Evolutionary conservation across 2,329 filamentous ascomycete genomes (phyloP), one percentile per base, ranked within the genome.

Genomic region (Pseudopyrenochaeta lycopersici): DNA sequence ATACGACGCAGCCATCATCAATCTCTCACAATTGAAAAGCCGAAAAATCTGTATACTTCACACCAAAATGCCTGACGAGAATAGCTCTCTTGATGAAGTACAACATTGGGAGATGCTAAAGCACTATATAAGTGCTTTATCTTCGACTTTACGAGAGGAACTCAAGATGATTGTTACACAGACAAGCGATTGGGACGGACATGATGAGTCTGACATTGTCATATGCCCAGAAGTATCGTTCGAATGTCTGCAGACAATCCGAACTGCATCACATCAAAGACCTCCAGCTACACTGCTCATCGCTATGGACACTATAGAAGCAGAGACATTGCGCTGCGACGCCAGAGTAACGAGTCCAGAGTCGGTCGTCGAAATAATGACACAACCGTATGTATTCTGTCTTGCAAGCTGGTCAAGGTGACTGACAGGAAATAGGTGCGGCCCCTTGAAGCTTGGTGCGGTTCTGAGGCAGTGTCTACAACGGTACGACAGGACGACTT

Each of bases 201-300:
- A 57, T 14, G 52, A 60, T 23, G 56, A 47, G 6, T 30, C 60
- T 4, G 62, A 69, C 27, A 29, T 72, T 9, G 54, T 72, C 9
- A 63, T 72, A 4, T 72, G 65, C 31, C 60, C 67, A 6, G 65
- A 71, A 36, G 58, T 63, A 1, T 63, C 58, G 9, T 64, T 71
- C 20, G 64, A 65, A 11, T 63, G 66, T 32, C 51, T 72, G 2
- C 35, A 53, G 3, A 41, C 53, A 0, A 58, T 71, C 6, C 57
- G 66, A 15, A 48, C 42, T 17, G 42, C 15, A n/a, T n/a, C 42
- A 5, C 40, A 18, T 15, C 30, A 46, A n/a, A 55, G 40, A 43
- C 62, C 59, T 18, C 67, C 67, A 2, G 48, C 67, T 12, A 57
- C 59, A 1, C 49, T 72, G 2, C 65, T 72, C 31, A 52, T 71